Evolutionary conservation across 2,329 filamentous ascomycete species (phyloP).

Genomic region (Exophiala phaeomuriformis): DNA sequence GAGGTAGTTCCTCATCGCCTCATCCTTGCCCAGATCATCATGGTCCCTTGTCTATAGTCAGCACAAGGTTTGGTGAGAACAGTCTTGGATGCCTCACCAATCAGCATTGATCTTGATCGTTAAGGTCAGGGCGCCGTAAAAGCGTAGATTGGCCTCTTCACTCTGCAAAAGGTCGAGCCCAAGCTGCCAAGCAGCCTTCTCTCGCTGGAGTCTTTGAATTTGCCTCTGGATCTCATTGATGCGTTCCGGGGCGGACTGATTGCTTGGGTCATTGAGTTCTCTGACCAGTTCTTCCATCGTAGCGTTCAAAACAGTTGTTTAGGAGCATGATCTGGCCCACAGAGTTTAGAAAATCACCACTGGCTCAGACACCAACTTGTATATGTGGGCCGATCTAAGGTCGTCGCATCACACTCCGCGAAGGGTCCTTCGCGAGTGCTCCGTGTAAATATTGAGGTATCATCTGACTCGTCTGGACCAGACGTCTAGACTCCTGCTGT

Average conservation of each 20-base stretch:
- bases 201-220: constrained; percentile 70
- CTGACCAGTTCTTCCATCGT: constrained; percentile 25
- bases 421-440: no score
- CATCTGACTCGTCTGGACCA: no score
- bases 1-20: constrained; percentile 30
- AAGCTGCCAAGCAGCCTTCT: constrained; percentile 75
- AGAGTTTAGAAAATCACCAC: no score
- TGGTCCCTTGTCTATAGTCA: constrained; percentile 13
- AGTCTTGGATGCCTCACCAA: constrained; percentile 46
- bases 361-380: no score
- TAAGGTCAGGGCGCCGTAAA: constrained; percentile 87
- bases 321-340: no score
- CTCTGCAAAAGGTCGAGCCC: constrained; percentile 67
- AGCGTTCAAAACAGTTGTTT: background rate
- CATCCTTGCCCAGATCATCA: constrained; percentile 33
- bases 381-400: no score
- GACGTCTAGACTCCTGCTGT: no score
- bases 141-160: constrained; percentile 67
- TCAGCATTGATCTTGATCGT: constrained; percentile 94
- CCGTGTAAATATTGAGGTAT: no score
- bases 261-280: constrained; percentile 22
- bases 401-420: no score
- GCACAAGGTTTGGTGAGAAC: background rate
- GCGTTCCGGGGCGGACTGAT: constrained; percentile 21
- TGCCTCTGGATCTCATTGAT: constrained; percentile 57